phyloP scores from a whole-genome alignment of 2,329 filamentous ascomycete species.

The Orbilia ellipsospora region DNA sequence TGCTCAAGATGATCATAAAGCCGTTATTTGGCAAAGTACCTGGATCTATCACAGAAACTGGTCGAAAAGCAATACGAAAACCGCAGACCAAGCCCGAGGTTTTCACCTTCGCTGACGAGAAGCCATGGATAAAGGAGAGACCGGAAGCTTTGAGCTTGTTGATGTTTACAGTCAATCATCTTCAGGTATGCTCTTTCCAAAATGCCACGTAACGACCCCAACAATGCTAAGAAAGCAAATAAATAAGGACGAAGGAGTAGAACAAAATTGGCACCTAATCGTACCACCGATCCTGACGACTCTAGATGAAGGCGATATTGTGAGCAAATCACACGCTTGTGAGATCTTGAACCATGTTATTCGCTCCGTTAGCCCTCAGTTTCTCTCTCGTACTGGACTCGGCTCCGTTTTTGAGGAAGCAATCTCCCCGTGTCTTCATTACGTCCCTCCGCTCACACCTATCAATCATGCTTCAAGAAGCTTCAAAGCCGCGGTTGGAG shows the following conservation, averaged over 20 bases:
- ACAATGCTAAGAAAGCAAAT: no score
- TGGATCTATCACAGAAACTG: slow-evolving; percentile 32
- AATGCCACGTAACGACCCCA: not conserved
- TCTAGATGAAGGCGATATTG: slow-evolving; percentile 47
- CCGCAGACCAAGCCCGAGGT: slow-evolving; percentile 28
- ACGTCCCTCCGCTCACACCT: slow-evolving; percentile 58
- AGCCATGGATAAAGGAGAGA: slow-evolving; percentile 49
- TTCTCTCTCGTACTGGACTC: slow-evolving; percentile 57
- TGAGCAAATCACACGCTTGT: slow-evolving; percentile 46
- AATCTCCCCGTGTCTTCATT: slow-evolving; percentile 54
- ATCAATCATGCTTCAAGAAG: slow-evolving; percentile 43
- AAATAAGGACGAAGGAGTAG: slow-evolving; percentile 22
- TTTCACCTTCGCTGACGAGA: slow-evolving; percentile 39
- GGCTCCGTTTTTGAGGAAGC: slow-evolving; percentile 57
- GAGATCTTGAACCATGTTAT: slow-evolving; percentile 32
- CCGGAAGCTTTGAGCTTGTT: slow-evolving; percentile 54
- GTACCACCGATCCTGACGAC: slow-evolving; percentile 57
- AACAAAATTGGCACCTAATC: slow-evolving; percentile 56
- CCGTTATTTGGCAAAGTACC: slow-evolving; percentile 34
- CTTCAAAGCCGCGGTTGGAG: slow-evolving; percentile 46
- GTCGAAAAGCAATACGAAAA: slow-evolving; percentile 42
- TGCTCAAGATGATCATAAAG: slow-evolving; percentile 25
- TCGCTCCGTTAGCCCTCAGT: slow-evolving; percentile 22
- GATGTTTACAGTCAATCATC: slow-evolving; percentile 20
- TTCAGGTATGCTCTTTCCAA: slow-evolving; percentile 12